Evolutionary conservation across 495 filamentous ascomycete species (phyloP).

Genomic region (Glarea lozoyensis): DNA sequence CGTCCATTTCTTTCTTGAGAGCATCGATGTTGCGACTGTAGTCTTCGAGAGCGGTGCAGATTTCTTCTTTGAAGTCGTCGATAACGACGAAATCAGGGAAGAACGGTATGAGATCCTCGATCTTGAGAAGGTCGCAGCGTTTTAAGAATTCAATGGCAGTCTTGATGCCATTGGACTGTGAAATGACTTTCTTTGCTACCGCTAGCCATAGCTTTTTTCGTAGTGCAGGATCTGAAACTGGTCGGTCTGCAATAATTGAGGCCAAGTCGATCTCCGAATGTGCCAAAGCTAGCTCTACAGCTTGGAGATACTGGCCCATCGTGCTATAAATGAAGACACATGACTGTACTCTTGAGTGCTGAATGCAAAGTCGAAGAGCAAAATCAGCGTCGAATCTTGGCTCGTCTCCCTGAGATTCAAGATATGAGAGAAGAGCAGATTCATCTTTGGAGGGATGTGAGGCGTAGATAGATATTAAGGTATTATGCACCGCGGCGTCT

Average conservation of each 20-base stretch:
- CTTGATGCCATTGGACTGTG: slow-evolving; percentile 77
- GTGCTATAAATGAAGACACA: slow-evolving; percentile 94
- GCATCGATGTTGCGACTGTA: slow-evolving; percentile 84
- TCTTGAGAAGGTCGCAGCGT: slow-evolving; percentile 82
- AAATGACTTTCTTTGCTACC: slow-evolving; percentile 87
- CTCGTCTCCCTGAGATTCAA: slow-evolving; percentile 57
- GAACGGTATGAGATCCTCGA: slow-evolving; percentile 95
- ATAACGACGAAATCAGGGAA: slow-evolving; percentile 99
- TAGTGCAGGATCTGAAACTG: slow-evolving; percentile 64
- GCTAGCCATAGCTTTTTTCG: slow-evolving; percentile 93
- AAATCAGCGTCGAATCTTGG: slow-evolving; percentile 94
- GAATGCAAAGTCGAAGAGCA: slow-evolving; percentile 88
- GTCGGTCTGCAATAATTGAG: slow-evolving; percentile 79
- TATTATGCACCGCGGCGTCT: slow-evolving; percentile 93
- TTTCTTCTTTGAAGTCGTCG: slow-evolving; percentile 97
- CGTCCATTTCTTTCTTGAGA: slow-evolving; percentile 94
- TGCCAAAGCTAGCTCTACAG: slow-evolving; percentile 83
- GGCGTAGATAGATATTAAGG: slow-evolving; percentile 91
- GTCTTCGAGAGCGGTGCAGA: slow-evolving; percentile 84
- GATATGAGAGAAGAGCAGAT: slow-evolving; percentile 74
- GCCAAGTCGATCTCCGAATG: slow-evolving; percentile 86
- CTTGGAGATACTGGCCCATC: slow-evolving; percentile 87
- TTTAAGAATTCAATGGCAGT: slow-evolving; percentile 89
- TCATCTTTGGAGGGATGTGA: slow-evolving; percentile 76
- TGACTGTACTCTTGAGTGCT: slow-evolving; percentile 82